Evolutionary conservation across 495 filamentous ascomycete genomes (phyloP).

Genomic region (Penicillium subrubescens): DNA sequence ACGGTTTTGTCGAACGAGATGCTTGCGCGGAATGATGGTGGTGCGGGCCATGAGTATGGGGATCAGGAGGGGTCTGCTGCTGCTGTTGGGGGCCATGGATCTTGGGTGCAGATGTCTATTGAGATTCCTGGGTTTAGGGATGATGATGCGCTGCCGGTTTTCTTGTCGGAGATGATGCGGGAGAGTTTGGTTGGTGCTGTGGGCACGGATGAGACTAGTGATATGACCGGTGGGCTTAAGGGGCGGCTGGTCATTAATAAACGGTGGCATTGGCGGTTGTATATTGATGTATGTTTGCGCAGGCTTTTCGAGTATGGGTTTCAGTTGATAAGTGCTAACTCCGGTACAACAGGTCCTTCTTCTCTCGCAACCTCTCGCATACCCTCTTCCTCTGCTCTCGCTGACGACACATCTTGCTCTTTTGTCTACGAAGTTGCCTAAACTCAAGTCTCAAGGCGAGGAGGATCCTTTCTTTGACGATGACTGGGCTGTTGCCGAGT

Average conservation of each 20-base stretch:
- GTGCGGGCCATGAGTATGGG: slow-evolving; percentile 31
- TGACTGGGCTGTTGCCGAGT: slow-evolving; percentile 84
- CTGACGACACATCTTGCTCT: slow-evolving; percentile 96
- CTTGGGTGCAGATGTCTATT: slow-evolving; percentile 81
- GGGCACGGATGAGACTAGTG: slow-evolving; percentile 20
- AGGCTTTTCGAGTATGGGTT: not conserved
- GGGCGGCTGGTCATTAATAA: slow-evolving; percentile 78
- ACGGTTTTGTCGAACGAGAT: slow-evolving; percentile 45
- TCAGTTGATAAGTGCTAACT: not conserved
- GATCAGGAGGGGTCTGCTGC: slow-evolving; percentile 25
- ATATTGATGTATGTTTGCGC: slow-evolving; percentile 74
- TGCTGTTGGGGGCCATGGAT: slow-evolving; percentile 44
- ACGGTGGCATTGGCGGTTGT: slow-evolving; percentile 94
- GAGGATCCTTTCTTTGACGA: slow-evolving; percentile 98
- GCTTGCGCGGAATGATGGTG: slow-evolving; percentile 30
- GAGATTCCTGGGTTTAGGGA: slow-evolving; percentile 87
- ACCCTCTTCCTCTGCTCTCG: slow-evolving; percentile 88
- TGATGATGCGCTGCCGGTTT: slow-evolving; percentile 87
- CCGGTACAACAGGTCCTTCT: slow-evolving; percentile 72
- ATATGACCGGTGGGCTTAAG: slow-evolving; percentile 64
- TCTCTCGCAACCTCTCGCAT: slow-evolving; percentile 86
- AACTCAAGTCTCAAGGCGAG: slow-evolving; percentile 78
- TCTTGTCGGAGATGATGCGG: slow-evolving; percentile 81
- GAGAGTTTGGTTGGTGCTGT: slow-evolving; percentile 75
- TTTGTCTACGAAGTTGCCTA: slow-evolving; percentile 79